Evolutionary conservation across 2,329 filamentous ascomycete genomes (phyloP).

Genomic region (Zymoseptoria pseudotritici): DNA sequence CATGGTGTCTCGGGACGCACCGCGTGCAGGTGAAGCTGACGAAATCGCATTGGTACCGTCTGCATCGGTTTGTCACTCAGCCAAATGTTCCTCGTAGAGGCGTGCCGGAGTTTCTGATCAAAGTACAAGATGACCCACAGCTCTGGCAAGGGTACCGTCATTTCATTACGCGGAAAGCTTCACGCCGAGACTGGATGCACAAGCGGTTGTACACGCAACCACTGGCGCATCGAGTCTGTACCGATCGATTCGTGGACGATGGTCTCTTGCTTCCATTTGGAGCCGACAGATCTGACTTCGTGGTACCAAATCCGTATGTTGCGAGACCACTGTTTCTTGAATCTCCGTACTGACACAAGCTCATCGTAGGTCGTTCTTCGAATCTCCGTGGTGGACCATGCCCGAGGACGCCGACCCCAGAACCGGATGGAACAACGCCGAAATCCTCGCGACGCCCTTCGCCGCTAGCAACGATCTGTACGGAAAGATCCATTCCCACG

Average conservation of each 20-base stretch:
- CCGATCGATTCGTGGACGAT: constrained; percentile 31
- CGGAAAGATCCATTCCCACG: constrained; percentile 33
- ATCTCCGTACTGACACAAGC: neutral
- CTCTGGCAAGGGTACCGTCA: constrained; percentile 11
- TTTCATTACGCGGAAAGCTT: constrained; percentile 21
- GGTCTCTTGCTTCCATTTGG: constrained; percentile 39
- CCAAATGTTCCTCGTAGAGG: no score
- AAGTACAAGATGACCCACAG: constrained; percentile 17
- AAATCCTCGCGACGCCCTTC: constrained; percentile 20
- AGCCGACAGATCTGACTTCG: constrained; percentile 25
- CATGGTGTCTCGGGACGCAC: constrained; percentile 23
- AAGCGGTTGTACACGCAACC: constrained; percentile 20
- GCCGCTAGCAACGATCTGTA: constrained; percentile 30
- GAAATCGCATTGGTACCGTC: constrained; percentile 27
- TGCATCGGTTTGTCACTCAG: constrained; percentile 20
- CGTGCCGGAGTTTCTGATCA: no score
- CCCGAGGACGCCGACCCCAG: constrained; percentile 32
- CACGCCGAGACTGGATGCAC: constrained; percentile 30
- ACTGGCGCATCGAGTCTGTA: constrained; percentile 24
- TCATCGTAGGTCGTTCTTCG: constrained; percentile 32
- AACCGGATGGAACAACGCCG: constrained; percentile 30
- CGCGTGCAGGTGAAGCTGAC: constrained; percentile 27
- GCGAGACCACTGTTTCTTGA: neutral
- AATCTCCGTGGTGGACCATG: constrained; percentile 31
- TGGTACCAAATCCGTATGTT: constrained; percentile 37